Percentiles rank a stretch among this genome's conserved stretches.
phyloP scores from a whole-genome alignment of 1,284 basidiomycete species.

The Wolfiporia cocos region DNA sequence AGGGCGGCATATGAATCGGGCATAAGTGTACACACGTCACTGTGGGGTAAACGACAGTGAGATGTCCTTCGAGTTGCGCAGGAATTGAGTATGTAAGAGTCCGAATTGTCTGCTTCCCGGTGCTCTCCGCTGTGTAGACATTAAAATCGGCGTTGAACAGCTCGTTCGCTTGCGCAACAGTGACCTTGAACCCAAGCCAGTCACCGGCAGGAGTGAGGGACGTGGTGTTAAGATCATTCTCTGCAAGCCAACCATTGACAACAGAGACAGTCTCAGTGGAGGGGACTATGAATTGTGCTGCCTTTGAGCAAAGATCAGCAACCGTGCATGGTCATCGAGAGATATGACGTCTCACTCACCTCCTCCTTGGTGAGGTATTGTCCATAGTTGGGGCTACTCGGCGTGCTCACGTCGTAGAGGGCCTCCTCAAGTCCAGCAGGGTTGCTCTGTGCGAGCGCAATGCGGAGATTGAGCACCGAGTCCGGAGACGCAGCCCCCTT shows the following conservation, averaged over 20 bases:
- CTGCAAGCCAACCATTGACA: slow-evolving; percentile 29
- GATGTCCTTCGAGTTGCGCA: slow-evolving; percentile 22
- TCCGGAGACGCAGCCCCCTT: slow-evolving; percentile 12
- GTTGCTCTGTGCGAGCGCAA: slow-evolving; percentile 20
- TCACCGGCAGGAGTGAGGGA: slow-evolving; percentile 27
- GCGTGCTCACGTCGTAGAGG: slow-evolving; percentile 14
- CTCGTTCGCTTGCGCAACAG: slow-evolving; percentile 28
- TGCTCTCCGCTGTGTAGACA: slow-evolving; percentile 27
- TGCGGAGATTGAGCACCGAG: slow-evolving; percentile 15
- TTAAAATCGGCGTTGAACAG: slow-evolving; percentile 30
- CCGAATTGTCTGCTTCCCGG: slow-evolving; percentile 23
- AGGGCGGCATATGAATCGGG: neutral
- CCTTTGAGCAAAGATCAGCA: slow-evolving; percentile 27
- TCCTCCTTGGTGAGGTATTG: slow-evolving; percentile 14
- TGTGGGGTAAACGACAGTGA: slow-evolving; percentile 33
- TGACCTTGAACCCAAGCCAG: slow-evolving; percentile 29
- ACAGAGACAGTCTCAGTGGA: slow-evolving; percentile 22
- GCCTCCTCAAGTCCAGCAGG: slow-evolving; percentile 9
- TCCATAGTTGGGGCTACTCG: slow-evolving; percentile 13
- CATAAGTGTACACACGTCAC: slow-evolving; percentile 16
- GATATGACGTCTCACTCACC: no score
- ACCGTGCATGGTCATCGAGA: no score
- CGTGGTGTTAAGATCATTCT: slow-evolving; percentile 27
- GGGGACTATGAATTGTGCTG: neutral
- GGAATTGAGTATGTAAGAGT: slow-evolving; percentile 35